These are phyloP conservation scores for Phaeotremella fagi DNA, from an alignment of 768 basidiomycete genomes.

Conservation along the genomic window DNA sequence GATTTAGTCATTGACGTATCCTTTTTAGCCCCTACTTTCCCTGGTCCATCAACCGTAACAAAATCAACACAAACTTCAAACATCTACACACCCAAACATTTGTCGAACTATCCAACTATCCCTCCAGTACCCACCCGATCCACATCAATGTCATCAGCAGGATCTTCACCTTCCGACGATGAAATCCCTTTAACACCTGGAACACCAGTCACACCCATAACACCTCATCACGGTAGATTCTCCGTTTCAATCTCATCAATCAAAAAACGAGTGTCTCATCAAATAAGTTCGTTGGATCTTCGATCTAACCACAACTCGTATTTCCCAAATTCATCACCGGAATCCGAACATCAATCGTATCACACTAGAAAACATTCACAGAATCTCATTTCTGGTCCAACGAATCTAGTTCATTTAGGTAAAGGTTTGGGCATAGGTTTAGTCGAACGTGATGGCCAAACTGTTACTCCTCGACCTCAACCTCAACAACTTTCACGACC, in stretches of 20 bases:
- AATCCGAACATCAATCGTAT: no score
- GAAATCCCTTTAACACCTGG: neutral
- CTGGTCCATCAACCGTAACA: neutral
- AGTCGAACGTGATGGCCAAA: neutral
- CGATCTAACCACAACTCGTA: neutral
- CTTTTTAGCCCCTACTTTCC: conserved; percentile 6
- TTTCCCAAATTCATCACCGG: conserved; percentile 2
- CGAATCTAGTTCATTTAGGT: neutral
- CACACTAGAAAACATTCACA: no score
- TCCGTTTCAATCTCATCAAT: neutral
- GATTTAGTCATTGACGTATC: neutral
- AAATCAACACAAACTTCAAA: no score
- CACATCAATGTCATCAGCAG: neutral
- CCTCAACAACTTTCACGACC: neutral
- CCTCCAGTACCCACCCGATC: neutral
- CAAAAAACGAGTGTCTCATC: neutral
- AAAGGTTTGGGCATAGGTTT: neutral
- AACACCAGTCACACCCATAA: neutral
- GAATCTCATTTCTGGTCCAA: neutral
- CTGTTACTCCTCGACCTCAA: neutral
- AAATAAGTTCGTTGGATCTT: neutral
- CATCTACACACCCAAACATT: neutral
- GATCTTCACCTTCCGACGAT: neutral
- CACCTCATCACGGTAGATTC: neutral
- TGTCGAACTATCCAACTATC: neutral